Evolutionary conservation across 2,329 filamentous ascomycete species (phyloP), one percentile per base, ranked within the genome.

Genomic region (Blastomyces gilchristii): DNA sequence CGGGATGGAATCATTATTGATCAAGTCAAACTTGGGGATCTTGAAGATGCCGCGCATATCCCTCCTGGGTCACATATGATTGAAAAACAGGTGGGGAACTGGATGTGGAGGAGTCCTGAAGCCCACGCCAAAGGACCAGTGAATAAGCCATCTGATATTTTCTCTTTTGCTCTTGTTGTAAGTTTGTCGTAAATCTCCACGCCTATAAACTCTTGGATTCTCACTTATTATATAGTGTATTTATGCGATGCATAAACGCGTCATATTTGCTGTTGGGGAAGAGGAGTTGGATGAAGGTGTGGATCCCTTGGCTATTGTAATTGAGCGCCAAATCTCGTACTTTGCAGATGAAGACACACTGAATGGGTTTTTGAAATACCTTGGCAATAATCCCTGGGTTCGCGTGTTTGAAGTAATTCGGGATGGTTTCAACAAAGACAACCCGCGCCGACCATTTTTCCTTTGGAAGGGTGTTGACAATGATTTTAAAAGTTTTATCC

Each of bases 321-420:
- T 81, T 49, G 74, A 78, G 65, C 75, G 76, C 28, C 79, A 81
- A 65, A 73, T 81, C 18, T 82, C 78, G 2, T 79, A 78, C 66
- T 81, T 81, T 68, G 75, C 74, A 52, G 75, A 81, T 65, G 70
- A 71, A 69, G 69, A 78, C 4, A 73, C 75, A 49, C 71, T 80
- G 49, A 70, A 74, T 45, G 74, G 71, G 25, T 72, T 81, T 62
- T 66, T 81, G 47, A 70, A 74, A 58, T 74, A 78, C 67, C 73
- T 81, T 56, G 76, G 75, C 14, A 52, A 75, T 28, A 77, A 74
- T 65, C 76, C 74, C 22, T 80, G 74, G 73, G 69, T 69, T 39
- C 63, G 74, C 45, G 70, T 76, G 43, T 73, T 80, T 53, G 69
- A 72, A 58, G 71, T 74, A 49, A 72, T 77, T 58, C 68, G 70